Conservation (phyloP, 1,139 yeast genomes). For the Sugiyamaella novakii region DNA sequence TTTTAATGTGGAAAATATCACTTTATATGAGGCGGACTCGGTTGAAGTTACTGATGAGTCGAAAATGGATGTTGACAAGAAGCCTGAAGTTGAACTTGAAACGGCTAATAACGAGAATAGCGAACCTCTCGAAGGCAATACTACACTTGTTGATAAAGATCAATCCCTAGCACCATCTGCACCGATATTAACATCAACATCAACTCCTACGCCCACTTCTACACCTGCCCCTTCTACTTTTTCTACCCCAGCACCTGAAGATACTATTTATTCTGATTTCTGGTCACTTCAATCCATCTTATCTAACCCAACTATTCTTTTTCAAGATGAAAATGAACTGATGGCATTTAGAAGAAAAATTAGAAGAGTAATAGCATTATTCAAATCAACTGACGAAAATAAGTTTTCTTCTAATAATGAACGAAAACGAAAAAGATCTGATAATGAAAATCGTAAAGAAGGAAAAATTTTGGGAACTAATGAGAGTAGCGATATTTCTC, state of each 20-base stretch:
- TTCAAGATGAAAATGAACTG: constrained; percentile 25
- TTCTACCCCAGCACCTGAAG: constrained; percentile 9
- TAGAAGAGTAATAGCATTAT: constrained; percentile 23
- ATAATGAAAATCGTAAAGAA: too few species aligned
- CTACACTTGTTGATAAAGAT: neutral
- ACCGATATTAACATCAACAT: neutral
- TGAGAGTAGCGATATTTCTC: neutral
- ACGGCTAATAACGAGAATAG: constrained; percentile 14
- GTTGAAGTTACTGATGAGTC: constrained; percentile 3
- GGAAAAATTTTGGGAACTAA: too few species aligned
- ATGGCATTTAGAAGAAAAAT: constrained; percentile 28
- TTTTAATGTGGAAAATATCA: constrained; percentile 43
- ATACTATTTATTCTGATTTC: constrained; percentile 30
- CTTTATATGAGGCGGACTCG: constrained; percentile 33
- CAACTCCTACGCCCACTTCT: neutral
- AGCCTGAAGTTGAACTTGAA: neutral
- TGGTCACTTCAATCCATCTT: constrained; percentile 39
- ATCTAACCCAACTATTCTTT: constrained; percentile 35
- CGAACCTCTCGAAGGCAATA: neutral
- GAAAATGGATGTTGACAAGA: constrained; percentile 12
- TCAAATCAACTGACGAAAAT: constrained; percentile 16
- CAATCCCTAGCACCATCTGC: neutral
- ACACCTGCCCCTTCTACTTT: neutral
- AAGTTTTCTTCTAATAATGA: neutral
- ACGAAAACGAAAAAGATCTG: neutral